phyloP scores from a whole-genome alignment of 768 basidiomycete genomes.

The Trametes villosa region DNA sequence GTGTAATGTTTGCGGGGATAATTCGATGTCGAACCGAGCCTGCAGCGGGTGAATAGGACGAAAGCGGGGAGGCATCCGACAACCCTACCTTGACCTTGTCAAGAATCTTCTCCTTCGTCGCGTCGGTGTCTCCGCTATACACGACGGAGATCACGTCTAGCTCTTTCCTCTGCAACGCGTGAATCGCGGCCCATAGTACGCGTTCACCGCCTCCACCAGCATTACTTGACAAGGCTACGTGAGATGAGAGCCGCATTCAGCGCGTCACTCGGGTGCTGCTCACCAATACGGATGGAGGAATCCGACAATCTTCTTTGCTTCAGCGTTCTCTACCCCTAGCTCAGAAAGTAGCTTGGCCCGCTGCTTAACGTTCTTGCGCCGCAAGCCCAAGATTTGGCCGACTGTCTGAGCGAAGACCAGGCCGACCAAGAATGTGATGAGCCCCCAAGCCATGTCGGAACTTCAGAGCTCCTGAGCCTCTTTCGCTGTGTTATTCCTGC shows the following conservation, averaged over 20 bases:
- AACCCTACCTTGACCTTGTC: conserved; percentile 71
- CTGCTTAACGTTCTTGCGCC: conserved; percentile 11
- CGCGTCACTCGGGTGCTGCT: conserved; percentile 29
- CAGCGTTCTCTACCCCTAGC: background rate
- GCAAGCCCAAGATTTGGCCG: conserved; percentile 14
- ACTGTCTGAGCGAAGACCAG: background rate
- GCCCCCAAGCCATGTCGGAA: conserved; percentile 8
- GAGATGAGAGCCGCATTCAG: conserved; percentile 28
- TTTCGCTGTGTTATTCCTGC: background rate
- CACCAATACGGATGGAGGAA: conserved; percentile 98
- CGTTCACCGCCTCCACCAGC: conserved; percentile 97
- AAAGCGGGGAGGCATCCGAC: background rate
- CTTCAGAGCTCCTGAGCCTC: background rate
- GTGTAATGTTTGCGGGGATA: conserved; percentile 67
- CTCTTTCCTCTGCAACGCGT: conserved; percentile 70
- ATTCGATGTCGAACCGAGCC: conserved; percentile 80
- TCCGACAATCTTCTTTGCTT: conserved; percentile 57
- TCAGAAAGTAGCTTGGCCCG: background rate
- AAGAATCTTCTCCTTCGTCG: conserved; percentile 80
- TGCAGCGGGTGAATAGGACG: conserved; percentile 35
- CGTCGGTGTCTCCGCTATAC: conserved; percentile 87
- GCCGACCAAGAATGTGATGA: conserved; percentile 2
- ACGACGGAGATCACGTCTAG: conserved; percentile 73
- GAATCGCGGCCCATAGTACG: conserved; percentile 91
- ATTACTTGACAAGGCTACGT: conserved; percentile 58